Percentiles rank a stretch among this genome's conserved stretches.
These are phyloP conservation scores for Xerocomellus chrysenteron DNA, from an alignment of 768 basidiomycete species.

Conservation along the genomic window DNA sequence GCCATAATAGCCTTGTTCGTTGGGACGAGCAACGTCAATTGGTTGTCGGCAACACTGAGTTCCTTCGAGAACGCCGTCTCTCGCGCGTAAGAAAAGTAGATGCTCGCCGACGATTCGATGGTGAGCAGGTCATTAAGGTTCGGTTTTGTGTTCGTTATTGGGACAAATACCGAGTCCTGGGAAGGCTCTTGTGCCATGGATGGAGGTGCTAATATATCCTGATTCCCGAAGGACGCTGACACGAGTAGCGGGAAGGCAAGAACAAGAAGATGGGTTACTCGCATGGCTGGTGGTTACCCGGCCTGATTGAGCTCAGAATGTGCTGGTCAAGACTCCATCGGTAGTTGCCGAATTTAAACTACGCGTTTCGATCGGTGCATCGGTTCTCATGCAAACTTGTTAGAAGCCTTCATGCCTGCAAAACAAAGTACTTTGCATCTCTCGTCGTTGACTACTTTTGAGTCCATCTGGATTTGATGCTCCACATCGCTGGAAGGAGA, in stretches of 20 bases:
- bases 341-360: slow-evolving; percentile 8
- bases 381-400: too few relatives aligned
- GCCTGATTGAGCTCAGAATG: background rate
- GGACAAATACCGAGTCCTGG: slow-evolving; percentile 25
- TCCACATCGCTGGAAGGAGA: too few relatives aligned
- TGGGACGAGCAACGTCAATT: slow-evolving; percentile 70
- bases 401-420: too few relatives aligned
- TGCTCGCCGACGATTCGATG: slow-evolving; percentile 70
- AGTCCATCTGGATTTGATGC: background rate
- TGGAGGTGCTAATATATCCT: slow-evolving; percentile 23
- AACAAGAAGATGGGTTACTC: slow-evolving; percentile 17
- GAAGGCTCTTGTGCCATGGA: slow-evolving; percentile 11
- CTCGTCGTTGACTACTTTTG: background rate
- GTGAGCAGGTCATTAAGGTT: slow-evolving; percentile 76
- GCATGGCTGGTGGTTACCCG: slow-evolving; percentile 14
- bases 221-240: slow-evolving; percentile 30
- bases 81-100: slow-evolving; percentile 82
- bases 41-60: slow-evolving; percentile 35
- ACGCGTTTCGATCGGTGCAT: background rate
- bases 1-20: slow-evolving; percentile 89
- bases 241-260: slow-evolving; percentile 32
- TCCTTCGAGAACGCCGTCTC: slow-evolving; percentile 60
- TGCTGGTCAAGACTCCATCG: background rate
- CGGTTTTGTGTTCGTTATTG: slow-evolving; percentile 47
- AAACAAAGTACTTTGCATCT: background rate